A percentile compares a stretch with the other conserved stretches of the same genome.
phyloP scores from a whole-genome alignment of 1,139 yeast species.

The Geotrichum restrictum region DNA sequence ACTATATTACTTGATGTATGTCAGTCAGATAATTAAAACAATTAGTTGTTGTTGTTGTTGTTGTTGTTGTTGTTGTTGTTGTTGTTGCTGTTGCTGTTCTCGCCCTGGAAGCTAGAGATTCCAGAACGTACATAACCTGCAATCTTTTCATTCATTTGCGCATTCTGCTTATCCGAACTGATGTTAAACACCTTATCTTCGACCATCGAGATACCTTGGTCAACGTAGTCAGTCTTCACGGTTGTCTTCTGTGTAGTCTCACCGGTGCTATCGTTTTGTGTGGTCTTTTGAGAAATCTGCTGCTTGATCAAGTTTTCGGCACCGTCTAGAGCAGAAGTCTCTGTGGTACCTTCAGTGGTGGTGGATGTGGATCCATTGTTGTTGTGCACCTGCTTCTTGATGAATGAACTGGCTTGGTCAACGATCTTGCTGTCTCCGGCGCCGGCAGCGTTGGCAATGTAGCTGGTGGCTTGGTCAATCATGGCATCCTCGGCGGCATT shows the following conservation, averaged over 20 bases:
- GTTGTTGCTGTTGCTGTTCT: constrained; percentile 5
- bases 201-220: constrained; percentile 31
- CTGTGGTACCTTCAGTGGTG: constrained; percentile 2
- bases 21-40: no score
- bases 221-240: constrained; percentile 26
- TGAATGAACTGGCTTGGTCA: constrained; percentile 21
- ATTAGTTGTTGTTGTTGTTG: constrained; percentile 10
- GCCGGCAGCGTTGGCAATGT: constrained; percentile 27
- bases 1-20: no score
- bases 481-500: constrained; percentile 13
- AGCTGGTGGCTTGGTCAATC: constrained; percentile 24
- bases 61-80: not conserved
- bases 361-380: not conserved
- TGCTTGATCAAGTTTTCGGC: not conserved
- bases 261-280: constrained; percentile 11
- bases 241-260: constrained; percentile 5
- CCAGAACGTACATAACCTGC: constrained; percentile 21
- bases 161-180: constrained; percentile 23
- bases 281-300: constrained; percentile 9
- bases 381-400: constrained; percentile 10
- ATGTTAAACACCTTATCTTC: constrained; percentile 29
- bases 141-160: constrained; percentile 27
- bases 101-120: constrained; percentile 8
- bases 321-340: constrained; percentile 1
- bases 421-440: constrained; percentile 21